phyloP scores from a whole-genome alignment of 805 yeast genomes.

The Yarrowia alimentaria region DNA sequence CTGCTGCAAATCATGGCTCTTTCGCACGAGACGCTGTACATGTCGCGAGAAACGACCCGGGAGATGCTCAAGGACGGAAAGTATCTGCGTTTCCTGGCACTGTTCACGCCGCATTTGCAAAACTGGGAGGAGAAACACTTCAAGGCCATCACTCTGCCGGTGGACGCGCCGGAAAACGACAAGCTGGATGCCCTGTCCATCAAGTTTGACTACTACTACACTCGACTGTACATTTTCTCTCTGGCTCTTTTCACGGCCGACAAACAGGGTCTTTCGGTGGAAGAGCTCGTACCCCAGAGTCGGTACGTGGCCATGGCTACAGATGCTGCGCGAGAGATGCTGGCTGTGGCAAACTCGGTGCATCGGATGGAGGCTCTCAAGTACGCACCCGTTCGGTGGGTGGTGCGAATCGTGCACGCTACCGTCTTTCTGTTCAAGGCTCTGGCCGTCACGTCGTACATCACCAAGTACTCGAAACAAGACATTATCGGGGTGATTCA shows the following conservation, averaged over 20 bases:
- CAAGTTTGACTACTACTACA: slow-evolving; percentile 79
- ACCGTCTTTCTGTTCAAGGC: slow-evolving; percentile 89
- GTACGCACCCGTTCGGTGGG: slow-evolving; percentile 92
- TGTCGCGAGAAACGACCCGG: slow-evolving; percentile 43
- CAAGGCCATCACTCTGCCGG: slow-evolving; percentile 44
- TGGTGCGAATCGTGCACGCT: slow-evolving; percentile 78
- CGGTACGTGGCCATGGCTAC: slow-evolving; percentile 79
- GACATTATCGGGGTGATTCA: slow-evolving; percentile 68
- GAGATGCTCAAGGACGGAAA: slow-evolving; percentile 39
- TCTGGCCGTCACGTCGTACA: slow-evolving; percentile 42
- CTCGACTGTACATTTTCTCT: slow-evolving; percentile 79
- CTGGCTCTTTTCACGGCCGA: slow-evolving; percentile 61
- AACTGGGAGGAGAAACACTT: slow-evolving; percentile 72
- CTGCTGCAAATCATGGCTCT: slow-evolving; percentile 72
- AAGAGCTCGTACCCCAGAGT: slow-evolving; percentile 65
- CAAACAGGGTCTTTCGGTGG: slow-evolving; percentile 49
- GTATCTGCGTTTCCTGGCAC: slow-evolving; percentile 65
- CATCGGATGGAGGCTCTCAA: slow-evolving; percentile 59
- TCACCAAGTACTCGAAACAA: slow-evolving; percentile 38
- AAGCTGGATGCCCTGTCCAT: slow-evolving; percentile 50
- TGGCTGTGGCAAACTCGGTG: slow-evolving; percentile 67
- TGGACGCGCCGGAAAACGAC: slow-evolving; percentile 19
- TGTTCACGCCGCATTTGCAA: slow-evolving; percentile 72
- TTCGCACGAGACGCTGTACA: slow-evolving; percentile 81
- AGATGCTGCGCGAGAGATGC: slow-evolving; percentile 75